A percentile compares a stretch with the other conserved stretches of the same genome.
Evolutionary conservation across 2,329 filamentous ascomycete species (phyloP).

Genomic region (Fusarium udum): DNA sequence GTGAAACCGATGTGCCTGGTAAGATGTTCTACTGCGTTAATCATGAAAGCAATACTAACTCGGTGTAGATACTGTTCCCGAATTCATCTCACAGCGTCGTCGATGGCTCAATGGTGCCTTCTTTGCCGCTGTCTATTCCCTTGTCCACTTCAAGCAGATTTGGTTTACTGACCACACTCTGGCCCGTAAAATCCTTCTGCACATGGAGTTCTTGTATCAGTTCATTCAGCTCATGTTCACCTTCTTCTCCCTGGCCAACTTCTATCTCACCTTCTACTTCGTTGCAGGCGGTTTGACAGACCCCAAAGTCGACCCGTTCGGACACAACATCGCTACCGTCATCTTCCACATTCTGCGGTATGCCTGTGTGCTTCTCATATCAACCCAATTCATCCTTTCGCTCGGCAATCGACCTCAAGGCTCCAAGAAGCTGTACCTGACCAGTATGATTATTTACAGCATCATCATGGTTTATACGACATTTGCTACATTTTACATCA

Average conservation of each 20-base stretch:
- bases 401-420: conserved; percentile 97
- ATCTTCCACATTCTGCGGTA: conserved; percentile 92
- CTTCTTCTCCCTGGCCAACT: conserved; percentile 98
- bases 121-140: conserved; percentile 96
- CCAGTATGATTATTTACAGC: conserved; percentile 87
- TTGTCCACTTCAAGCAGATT: conserved; percentile 93
- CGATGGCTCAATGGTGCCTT: conserved; percentile 99
- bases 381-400: conserved; percentile 93
- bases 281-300: conserved; percentile 91
- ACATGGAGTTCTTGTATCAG: conserved; percentile 96
- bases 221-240: conserved; percentile 93
- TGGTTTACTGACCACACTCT: conserved; percentile 93
- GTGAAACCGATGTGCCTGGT: conserved; percentile 98
- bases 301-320: conserved; percentile 84
- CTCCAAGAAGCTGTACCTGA: conserved; percentile 88
- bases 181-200: conserved; percentile 86
- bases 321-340: conserved; percentile 82
- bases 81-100: conserved; percentile 95
- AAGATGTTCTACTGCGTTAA: conserved; percentile 50
- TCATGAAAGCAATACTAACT: conserved; percentile 35
- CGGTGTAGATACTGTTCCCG: conserved; percentile 82
- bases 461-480: conserved; percentile 97
- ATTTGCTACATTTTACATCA: conserved; percentile 89
- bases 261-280: conserved; percentile 99
- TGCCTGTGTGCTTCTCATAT: conserved; percentile 85